These are phyloP conservation scores for Aspergillus vadensis DNA, from an alignment of 2,329 filamentous ascomycete genomes.

Conservation along the genomic window DNA sequence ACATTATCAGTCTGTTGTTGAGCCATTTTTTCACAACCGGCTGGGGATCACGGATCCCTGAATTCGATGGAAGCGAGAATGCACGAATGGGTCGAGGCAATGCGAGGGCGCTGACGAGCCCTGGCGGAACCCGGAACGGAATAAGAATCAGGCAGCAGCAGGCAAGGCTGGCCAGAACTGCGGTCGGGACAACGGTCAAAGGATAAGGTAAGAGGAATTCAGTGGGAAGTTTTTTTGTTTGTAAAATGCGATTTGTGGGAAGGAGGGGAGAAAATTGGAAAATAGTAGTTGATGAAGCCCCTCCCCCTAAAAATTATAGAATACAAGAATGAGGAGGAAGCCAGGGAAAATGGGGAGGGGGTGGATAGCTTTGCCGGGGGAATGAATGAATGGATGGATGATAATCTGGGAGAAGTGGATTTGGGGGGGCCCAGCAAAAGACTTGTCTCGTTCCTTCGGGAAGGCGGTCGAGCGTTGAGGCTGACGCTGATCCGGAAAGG, in stretches of 20 bases:
- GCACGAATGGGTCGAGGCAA: slow-evolving; percentile 11
- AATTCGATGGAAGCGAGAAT: slow-evolving; percentile 14
- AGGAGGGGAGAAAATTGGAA: background rate
- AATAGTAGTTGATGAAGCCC: slow-evolving; percentile 4
- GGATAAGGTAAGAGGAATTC: background rate
- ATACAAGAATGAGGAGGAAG: background rate
- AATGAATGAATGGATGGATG: slow-evolving; percentile 6
- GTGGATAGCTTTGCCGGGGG: background rate
- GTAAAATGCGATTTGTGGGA: background rate
- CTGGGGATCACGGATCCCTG: slow-evolving; percentile 4
- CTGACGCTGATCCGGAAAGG: slow-evolving; percentile 17
- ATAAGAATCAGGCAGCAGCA: slow-evolving; percentile 2
- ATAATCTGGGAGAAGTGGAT: slow-evolving; percentile 2
- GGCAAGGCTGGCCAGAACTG: slow-evolving; percentile 3
- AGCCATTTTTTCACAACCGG: slow-evolving; percentile 35
- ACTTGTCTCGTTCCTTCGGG: slow-evolving; percentile 15
- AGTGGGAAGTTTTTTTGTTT: background rate
- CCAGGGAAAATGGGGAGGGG: background rate
- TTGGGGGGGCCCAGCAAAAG: slow-evolving; percentile 4
- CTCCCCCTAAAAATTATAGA: slow-evolving; percentile 6
- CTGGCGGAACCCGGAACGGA: slow-evolving; percentile 16
- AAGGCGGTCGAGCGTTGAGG: slow-evolving; percentile 34
- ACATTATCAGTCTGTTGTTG: slow-evolving; percentile 46
- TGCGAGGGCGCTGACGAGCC: slow-evolving; percentile 12
- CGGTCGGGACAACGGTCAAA: background rate